Evolutionary conservation across 176 grass and related monocot species (phyloP), one percentile per base, ranked within the genome.

Genomic region (Zoysia japonica): DNA sequence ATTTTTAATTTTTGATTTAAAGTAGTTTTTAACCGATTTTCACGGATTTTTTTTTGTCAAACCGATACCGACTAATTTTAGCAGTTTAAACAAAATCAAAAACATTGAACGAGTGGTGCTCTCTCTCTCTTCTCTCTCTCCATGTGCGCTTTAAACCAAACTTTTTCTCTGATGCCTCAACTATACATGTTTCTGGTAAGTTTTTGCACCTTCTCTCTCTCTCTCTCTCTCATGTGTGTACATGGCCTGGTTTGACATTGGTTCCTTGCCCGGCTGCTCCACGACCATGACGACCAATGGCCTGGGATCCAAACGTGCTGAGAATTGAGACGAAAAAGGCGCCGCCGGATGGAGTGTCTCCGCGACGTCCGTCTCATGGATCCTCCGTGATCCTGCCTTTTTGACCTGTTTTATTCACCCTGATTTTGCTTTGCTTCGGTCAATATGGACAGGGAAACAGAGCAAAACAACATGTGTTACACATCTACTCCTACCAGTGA

Each of bases 351-450:
- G 20, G 19, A 16, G 55, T 17, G 46, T 60, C 2, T 50, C 35
- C 0, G 77, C 69, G 49, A 52, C 47, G 65, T 9, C 46, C 61
- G 76, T 57, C 53, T 42, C 85, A 49, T 35, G 69, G 77, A 81
- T 85, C 57, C 77, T 51, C 71, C 77, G 36, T 71, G 82, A 85
- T 85, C 62, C 65, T 59, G 77, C 65, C 71, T 81, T 85, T 88
- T 89, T 89, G 71, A 85, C 87, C 43, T 48, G 11, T 66, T 19
- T 53, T 70, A 80, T 76, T 65, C 82, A 59, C 60, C 77, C 72
- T 84, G 71, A 78, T 76, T 28, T 47, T 14, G 17, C 48, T 44
- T 52, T n/a, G 9, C n/a, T 42, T 16, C 35, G 3, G 9, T 57
- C 12, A 9, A 17, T 9, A 36, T 51, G 20, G 28, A 28, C 28